A percentile compares a stretch with the other conserved stretches of the same genome.
These are phyloP conservation scores for Plantago ovata DNA, from an alignment of 257 asterid genomes.

Conservation along the genomic window DNA sequence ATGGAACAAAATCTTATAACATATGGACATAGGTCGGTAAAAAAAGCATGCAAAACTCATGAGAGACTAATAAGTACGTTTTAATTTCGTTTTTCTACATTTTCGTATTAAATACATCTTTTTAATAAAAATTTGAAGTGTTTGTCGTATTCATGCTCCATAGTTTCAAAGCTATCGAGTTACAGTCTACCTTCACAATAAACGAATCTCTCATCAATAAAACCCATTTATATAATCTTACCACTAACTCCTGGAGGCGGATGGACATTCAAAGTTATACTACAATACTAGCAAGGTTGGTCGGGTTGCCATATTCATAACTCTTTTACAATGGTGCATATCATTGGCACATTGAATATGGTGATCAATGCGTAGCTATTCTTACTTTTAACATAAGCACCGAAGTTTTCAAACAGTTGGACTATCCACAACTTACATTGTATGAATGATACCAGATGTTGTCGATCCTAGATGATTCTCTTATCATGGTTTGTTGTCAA, in stretches of 20 bases:
- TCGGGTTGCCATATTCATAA: neutral
- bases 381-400: neutral
- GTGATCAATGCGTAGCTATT: neutral
- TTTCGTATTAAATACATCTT: too few species aligned
- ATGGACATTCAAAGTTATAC: too few species aligned
- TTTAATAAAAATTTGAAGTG: too few species aligned
- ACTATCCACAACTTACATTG: neutral
- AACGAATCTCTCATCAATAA: neutral
- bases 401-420: neutral
- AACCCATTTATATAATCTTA: slow-evolving; percentile 3
- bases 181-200: neutral
- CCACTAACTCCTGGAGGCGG: slow-evolving; percentile 10
- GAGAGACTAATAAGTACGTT: too few species aligned
- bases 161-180: too few species aligned
- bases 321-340: slow-evolving; percentile 1
- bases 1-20: too few species aligned
- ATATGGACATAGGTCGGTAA: too few species aligned
- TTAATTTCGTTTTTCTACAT: too few species aligned
- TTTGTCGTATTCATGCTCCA: too few species aligned
- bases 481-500: neutral
- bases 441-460: neutral
- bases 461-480: slow-evolving; percentile 1
- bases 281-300: fast-evolving
- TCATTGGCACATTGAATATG: neutral
- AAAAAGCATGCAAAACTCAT: too few species aligned